phyloP scores from a whole-genome alignment of 2,329 filamentous ascomycete species.

The Pseudopithomyces chartarum region DNA sequence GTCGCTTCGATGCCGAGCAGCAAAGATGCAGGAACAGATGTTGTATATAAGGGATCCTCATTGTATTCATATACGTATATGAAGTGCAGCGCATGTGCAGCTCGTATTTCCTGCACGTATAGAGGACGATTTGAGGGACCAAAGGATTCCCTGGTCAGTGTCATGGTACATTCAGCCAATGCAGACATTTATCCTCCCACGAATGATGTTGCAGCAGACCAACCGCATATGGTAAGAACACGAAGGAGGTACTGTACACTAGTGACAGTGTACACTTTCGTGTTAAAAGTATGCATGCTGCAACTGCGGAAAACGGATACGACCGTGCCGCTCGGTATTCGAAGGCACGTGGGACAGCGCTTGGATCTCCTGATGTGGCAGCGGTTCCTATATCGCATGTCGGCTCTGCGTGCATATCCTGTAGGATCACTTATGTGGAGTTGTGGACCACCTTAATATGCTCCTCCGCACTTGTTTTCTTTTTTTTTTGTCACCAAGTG shows the following conservation, averaged over 20 bases:
- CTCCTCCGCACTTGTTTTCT: too few relatives aligned
- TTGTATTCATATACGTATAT: conserved; percentile 17
- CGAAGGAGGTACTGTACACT: too few relatives aligned
- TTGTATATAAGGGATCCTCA: conserved; percentile 13
- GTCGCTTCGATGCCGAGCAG: background rate
- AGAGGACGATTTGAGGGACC: conserved; percentile 8
- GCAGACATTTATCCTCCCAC: conserved; percentile 19
- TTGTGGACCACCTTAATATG: background rate
- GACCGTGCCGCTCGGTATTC: background rate
- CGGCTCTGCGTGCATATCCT: too few relatives aligned
- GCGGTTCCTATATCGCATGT: background rate
- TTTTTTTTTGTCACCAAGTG: background rate
- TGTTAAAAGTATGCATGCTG: background rate
- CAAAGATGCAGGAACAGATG: conserved; percentile 19
- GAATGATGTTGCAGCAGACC: background rate
- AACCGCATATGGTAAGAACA: background rate
- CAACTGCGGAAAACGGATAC: background rate
- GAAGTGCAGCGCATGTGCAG: conserved; percentile 12
- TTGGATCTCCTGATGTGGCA: background rate
- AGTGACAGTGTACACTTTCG: background rate
- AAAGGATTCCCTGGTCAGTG: conserved; percentile 8
- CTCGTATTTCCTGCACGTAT: conserved; percentile 3
- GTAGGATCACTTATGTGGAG: too few relatives aligned
- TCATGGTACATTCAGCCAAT: conserved; percentile 22
- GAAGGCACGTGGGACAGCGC: background rate